Conservation (phyloP, 345 rosid genomes). For the Ceriops zippeliana region DNA sequence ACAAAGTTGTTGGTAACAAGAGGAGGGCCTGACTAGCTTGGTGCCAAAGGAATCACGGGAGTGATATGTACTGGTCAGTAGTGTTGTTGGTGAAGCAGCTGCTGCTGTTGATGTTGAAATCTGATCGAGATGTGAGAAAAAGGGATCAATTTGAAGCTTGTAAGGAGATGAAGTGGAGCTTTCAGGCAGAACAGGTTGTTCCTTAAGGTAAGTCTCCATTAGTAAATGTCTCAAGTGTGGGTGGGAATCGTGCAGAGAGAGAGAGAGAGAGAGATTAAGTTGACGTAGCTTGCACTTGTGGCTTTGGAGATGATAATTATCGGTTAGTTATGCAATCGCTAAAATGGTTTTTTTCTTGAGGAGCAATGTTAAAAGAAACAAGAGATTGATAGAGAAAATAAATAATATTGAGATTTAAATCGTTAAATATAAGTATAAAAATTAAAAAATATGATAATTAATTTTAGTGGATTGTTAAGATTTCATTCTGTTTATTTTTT, state of each 20-base stretch:
- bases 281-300: constrained; percentile 45
- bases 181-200: constrained; percentile 27
- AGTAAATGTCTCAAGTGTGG: constrained; percentile 2
- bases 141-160: not conserved
- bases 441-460: no score
- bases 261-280: not conserved
- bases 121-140: constrained; percentile 3
- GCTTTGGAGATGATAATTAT: not conserved
- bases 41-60: constrained; percentile 36
- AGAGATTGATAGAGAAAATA: no score
- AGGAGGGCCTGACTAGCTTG: constrained; percentile 26
- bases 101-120: constrained; percentile 7
- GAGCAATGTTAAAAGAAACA: no score
- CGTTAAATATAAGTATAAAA: no score
- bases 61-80: not conserved
- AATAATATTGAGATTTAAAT: no score
- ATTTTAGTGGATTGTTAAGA: no score
- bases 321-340: not conserved
- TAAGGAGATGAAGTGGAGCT: constrained; percentile 53
- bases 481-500: no score
- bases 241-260: constrained; percentile 13
- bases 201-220: constrained; percentile 1
- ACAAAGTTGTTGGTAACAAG: not conserved
- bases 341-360: not conserved
- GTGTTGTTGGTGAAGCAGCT: constrained; percentile 24